phyloP scores from a whole-genome alignment of 805 yeast species.

The Wickerhamiella nectarea region DNA sequence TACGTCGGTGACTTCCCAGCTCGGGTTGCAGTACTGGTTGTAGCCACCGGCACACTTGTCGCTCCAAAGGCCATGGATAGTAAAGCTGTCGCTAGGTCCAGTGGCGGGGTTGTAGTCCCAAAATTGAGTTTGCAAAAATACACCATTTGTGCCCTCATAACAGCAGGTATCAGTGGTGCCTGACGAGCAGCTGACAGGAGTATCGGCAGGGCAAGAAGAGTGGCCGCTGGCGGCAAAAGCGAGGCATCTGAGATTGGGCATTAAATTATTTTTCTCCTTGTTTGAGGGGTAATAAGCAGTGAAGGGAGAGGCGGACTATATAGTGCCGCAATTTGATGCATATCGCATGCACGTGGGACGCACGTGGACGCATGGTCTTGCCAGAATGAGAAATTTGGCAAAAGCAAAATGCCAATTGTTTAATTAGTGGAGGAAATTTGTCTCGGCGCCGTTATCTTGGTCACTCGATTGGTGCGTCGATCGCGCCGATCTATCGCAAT shows the following conservation, averaged over 20 bases:
- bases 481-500: not conserved
- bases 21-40: conserved; percentile 60
- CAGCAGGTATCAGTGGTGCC: conserved; percentile 49
- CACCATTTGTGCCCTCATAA: conserved; percentile 76
- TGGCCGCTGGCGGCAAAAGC: conserved; percentile 12
- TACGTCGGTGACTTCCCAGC: conserved; percentile 41
- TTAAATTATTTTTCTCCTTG: too few species aligned
- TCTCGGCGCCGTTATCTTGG: not conserved
- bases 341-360: too few species aligned
- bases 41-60: conserved; percentile 75
- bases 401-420: too few species aligned
- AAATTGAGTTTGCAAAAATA: conserved; percentile 73
- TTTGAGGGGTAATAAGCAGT: too few species aligned
- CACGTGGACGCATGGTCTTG: too few species aligned
- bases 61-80: conserved; percentile 82
- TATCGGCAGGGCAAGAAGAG: conserved; percentile 23
- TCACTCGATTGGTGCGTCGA: not conserved
- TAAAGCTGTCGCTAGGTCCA: conserved; percentile 59
- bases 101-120: conserved; percentile 77
- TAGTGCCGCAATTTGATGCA: too few species aligned
- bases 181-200: conserved; percentile 30
- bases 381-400: too few species aligned
- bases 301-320: too few species aligned
- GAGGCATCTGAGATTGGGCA: not conserved
- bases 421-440: too few species aligned